Percentiles rank a stretch among this genome's conserved stretches.
These are phyloP conservation scores for Cyberlindnera veronae DNA, from an alignment of 805 yeast species.

Conservation along the genomic window DNA sequence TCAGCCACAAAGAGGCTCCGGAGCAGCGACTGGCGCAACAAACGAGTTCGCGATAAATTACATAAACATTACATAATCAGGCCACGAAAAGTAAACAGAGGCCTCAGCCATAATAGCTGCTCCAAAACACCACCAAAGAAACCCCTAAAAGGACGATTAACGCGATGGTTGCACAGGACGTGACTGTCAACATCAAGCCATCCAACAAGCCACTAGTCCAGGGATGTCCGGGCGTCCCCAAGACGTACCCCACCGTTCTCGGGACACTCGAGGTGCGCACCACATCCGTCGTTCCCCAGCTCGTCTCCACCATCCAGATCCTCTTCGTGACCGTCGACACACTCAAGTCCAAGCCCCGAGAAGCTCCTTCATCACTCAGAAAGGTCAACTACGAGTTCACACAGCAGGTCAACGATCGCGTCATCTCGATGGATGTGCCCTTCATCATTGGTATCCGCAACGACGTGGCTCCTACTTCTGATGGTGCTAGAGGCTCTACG, in stretches of 20 bases:
- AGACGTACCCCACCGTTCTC: slow-evolving; percentile 56
- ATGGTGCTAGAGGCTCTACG: slow-evolving; percentile 37
- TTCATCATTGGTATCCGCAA: slow-evolving; percentile 52
- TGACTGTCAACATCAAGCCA: slow-evolving; percentile 39
- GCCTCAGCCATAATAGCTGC: not conserved
- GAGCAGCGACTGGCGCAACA: no score
- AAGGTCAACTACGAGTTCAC: slow-evolving; percentile 31
- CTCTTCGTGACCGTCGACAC: slow-evolving; percentile 49
- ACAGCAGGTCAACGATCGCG: slow-evolving; percentile 37
- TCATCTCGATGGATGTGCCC: slow-evolving; percentile 58
- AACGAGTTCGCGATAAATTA: no score
- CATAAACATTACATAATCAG: no score
- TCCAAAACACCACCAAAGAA: not conserved
- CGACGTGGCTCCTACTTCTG: slow-evolving; percentile 51
- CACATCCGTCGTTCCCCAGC: slow-evolving; percentile 43
- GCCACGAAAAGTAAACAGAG: no score
- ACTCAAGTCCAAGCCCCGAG: slow-evolving; percentile 37
- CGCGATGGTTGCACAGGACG: slow-evolving; percentile 13
- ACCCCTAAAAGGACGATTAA: no score
- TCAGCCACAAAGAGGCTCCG: no score
- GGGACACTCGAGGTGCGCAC: slow-evolving; percentile 55
- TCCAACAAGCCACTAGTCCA: slow-evolving; percentile 49
- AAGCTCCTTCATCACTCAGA: slow-evolving; percentile 31
- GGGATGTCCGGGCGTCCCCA: slow-evolving; percentile 70
- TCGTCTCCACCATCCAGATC: slow-evolving; percentile 45